phyloP scores from a whole-genome alignment of 176 grass and related monocot species.

The Metroxylon sagu region DNA sequence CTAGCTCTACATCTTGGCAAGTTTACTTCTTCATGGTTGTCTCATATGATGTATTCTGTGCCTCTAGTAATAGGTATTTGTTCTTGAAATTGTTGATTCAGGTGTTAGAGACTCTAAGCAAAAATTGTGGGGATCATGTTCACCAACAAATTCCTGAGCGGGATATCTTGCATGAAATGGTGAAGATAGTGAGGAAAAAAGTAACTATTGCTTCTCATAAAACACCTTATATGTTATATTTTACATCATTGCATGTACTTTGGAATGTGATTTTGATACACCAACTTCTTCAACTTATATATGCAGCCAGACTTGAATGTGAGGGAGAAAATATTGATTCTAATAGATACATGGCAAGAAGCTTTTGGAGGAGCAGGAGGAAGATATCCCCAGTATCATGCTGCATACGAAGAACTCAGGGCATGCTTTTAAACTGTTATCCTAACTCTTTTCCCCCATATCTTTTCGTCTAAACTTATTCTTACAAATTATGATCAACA shows the following conservation, averaged over 20 bases:
- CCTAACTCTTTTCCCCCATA: too few species aligned
- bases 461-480: too few species aligned
- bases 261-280: constrained; percentile 10
- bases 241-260: background rate
- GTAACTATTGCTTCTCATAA: constrained; percentile 9
- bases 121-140: constrained; percentile 90
- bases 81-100: constrained; percentile 18
- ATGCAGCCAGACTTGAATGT: constrained; percentile 80
- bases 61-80: constrained; percentile 3
- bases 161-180: constrained; percentile 98
- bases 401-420: constrained; percentile 92
- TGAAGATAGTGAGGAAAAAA: constrained; percentile 99
- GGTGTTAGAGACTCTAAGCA: constrained; percentile 96
- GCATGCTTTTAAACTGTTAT: constrained; percentile 24
- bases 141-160: constrained; percentile 88
- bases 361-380: constrained; percentile 91
- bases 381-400: constrained; percentile 77
- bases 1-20: too few species aligned
- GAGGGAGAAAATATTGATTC: constrained; percentile 86
- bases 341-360: constrained; percentile 98
- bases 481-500: too few species aligned
- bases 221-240: background rate
- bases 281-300: constrained; percentile 16
- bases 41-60: constrained; percentile 1
- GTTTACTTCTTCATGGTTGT: background rate